Conservation (phyloP, 108 stramenopile genomes). For the Cyclostephanos invisitatus region DNA sequence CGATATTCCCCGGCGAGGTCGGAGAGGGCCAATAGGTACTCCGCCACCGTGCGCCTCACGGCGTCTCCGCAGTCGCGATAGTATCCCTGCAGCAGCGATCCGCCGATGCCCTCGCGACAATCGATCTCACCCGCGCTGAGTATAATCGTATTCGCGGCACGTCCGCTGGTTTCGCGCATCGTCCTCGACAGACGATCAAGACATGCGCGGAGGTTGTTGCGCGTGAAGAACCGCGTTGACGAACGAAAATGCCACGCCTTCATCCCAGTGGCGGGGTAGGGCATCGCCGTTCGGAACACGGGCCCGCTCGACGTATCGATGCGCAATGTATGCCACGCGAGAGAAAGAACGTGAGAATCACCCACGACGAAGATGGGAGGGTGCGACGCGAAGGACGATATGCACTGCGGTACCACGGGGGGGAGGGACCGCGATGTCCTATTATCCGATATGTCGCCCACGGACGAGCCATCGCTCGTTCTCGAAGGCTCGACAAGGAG, state of each 20-base stretch:
- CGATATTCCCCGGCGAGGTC: slow-evolving; percentile 19
- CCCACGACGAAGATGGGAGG: slow-evolving; percentile 53
- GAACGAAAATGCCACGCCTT: slow-evolving; percentile 62
- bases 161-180: not conserved
- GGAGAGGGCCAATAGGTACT: slow-evolving; percentile 31
- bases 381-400: slow-evolving; percentile 10
- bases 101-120: slow-evolving; percentile 66
- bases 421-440: not conserved
- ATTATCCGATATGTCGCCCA: not conserved
- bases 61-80: slow-evolving; percentile 39
- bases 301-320: slow-evolving; percentile 15
- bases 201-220: slow-evolving; percentile 37
- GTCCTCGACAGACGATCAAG: slow-evolving; percentile 28
- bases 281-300: slow-evolving; percentile 40
- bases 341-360: slow-evolving; percentile 62
- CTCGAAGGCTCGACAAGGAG: not conserved
- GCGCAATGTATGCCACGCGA: slow-evolving; percentile 60
- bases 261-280: slow-evolving; percentile 54
- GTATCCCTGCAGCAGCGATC: slow-evolving; percentile 49
- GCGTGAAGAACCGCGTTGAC: slow-evolving; percentile 55
- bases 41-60: slow-evolving; percentile 43
- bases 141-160: slow-evolving; percentile 35
- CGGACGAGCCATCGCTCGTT: not conserved
- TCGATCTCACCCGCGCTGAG: slow-evolving; percentile 70
- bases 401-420: not conserved